These are phyloP conservation scores for Pichia ethanolica DNA, from an alignment of 805 yeast genomes.

Conservation along the genomic window DNA sequence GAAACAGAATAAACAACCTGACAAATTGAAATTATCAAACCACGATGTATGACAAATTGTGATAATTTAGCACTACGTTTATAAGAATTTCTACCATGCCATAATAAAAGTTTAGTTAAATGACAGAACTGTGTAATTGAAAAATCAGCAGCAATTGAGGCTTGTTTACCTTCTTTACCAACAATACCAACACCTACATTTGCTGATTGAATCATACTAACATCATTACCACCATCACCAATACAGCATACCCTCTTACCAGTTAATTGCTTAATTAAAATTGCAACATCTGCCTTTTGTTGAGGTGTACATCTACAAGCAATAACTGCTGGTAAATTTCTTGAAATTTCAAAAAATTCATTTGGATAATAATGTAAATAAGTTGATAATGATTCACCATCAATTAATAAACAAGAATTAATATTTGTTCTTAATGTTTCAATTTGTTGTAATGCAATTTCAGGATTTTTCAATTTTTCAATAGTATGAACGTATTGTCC, in stretches of 20 bases:
- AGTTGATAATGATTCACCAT: slow-evolving; percentile 82
- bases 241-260: slow-evolving; percentile 93
- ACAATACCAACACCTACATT: slow-evolving; percentile 99
- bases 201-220: slow-evolving; percentile 97
- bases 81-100: slow-evolving; percentile 98
- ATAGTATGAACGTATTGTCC: slow-evolving; percentile 91
- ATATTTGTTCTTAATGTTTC: slow-evolving; percentile 60
- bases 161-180: slow-evolving; percentile 97
- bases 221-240: slow-evolving; percentile 99
- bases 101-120: slow-evolving; percentile 73
- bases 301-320: slow-evolving; percentile 99
- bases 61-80: slow-evolving; percentile 92
- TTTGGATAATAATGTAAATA: slow-evolving; percentile 55
- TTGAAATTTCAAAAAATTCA: slow-evolving; percentile 73
- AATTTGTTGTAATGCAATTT: slow-evolving; percentile 63
- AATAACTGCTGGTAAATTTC: slow-evolving; percentile 84
- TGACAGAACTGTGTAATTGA: slow-evolving; percentile 89
- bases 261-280: slow-evolving; percentile 67
- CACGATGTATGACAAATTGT: slow-evolving; percentile 95
- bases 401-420: slow-evolving; percentile 76
- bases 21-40: slow-evolving; percentile 85
- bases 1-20: slow-evolving; percentile 89
- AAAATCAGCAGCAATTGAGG: slow-evolving; percentile 94
- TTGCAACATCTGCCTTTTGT: slow-evolving; percentile 94
- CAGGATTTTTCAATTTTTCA: slow-evolving; percentile 44